These are phyloP conservation scores for Saccharum hybrid DNA, from an alignment of 202 grass and related monocot genomes.

Conservation along the genomic window DNA sequence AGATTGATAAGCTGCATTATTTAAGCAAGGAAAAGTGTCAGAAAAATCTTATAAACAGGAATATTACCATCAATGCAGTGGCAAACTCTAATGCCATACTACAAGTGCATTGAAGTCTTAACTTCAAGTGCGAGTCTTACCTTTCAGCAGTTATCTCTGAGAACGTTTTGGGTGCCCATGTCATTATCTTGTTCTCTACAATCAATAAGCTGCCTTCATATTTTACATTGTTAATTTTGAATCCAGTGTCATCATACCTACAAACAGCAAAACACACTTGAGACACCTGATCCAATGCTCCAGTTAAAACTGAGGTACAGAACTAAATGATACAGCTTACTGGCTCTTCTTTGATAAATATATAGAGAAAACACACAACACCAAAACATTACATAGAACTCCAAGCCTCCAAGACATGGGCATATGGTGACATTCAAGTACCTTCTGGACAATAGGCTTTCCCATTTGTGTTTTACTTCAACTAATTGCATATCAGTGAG, in stretches of 20 bases:
- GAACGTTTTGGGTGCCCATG: constrained; percentile 79
- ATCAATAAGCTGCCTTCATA: constrained; percentile 92
- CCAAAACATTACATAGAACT: constrained; percentile 18
- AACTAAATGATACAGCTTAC: background rate
- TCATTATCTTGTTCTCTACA: constrained; percentile 93
- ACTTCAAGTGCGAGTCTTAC: constrained; percentile 44
- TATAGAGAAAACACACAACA: background rate
- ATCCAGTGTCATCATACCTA: constrained; percentile 89
- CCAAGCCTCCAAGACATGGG: constrained; percentile 11
- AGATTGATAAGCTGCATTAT: constrained; percentile 73
- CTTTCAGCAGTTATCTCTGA: constrained; percentile 86
- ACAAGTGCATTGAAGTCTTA: background rate
- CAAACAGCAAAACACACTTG: constrained; percentile 31
- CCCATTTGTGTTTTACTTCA: background rate
- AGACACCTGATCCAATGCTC: constrained; percentile 2
- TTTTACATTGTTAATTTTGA: constrained; percentile 80
- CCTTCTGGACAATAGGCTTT: background rate
- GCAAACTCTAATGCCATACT: background rate
- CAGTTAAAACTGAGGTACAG: constrained; percentile 19
- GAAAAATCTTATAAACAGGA: constrained; percentile 17
- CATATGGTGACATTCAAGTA: background rate
- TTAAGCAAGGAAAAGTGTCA: constrained; percentile 27
- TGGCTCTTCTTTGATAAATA: background rate
- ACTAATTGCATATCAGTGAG: constrained; percentile 12
- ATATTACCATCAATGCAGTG: background rate